Percentiles rank a stretch among this genome's conserved stretches.
These are phyloP conservation scores for Aspergillus hortae DNA, from an alignment of 2,329 filamentous ascomycete genomes.

Conservation along the genomic window DNA sequence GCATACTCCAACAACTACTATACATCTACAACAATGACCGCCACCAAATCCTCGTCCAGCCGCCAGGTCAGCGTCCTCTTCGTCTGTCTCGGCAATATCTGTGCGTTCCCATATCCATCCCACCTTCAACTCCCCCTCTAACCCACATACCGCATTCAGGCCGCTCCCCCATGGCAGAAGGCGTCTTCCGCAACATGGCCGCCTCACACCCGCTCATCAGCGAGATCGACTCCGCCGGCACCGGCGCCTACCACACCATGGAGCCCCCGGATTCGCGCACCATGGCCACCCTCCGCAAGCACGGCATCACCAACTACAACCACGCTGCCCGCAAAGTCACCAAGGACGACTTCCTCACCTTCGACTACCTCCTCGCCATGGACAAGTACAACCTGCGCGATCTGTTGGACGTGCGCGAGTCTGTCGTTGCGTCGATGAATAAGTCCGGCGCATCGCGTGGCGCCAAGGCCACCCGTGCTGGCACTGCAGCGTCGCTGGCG, in stretches of 20 bases:
- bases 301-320: constrained; percentile 73
- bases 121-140: constrained; percentile 1
- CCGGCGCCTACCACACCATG: constrained; percentile 79
- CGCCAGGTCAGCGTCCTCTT: constrained; percentile 71
- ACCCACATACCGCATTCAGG: constrained; percentile 35
- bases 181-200: constrained; percentile 74
- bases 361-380: constrained; percentile 96
- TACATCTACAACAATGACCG: constrained; percentile 17
- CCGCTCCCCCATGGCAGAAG: constrained; percentile 91
- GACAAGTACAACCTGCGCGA: constrained; percentile 76
- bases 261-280: constrained; percentile 77
- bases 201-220: constrained; percentile 58
- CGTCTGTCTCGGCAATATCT: constrained; percentile 97
- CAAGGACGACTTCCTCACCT: constrained; percentile 71
- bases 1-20: not conserved
- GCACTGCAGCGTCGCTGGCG: constrained; percentile 33
- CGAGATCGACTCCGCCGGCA: constrained; percentile 83
- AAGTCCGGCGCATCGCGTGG: constrained; percentile 18
- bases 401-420: constrained; percentile 58
- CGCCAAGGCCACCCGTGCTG: constrained; percentile 32
- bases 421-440: constrained; percentile 50
- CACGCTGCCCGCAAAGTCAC: constrained; percentile 73
- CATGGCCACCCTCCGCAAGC: constrained; percentile 68
- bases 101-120: constrained; percentile 39
- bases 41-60: constrained; percentile 11